Base-by-base conservation (phyloP, 1,284 basidiomycete genomes). In the Cutaneotrichosporon curvatum region DNA sequence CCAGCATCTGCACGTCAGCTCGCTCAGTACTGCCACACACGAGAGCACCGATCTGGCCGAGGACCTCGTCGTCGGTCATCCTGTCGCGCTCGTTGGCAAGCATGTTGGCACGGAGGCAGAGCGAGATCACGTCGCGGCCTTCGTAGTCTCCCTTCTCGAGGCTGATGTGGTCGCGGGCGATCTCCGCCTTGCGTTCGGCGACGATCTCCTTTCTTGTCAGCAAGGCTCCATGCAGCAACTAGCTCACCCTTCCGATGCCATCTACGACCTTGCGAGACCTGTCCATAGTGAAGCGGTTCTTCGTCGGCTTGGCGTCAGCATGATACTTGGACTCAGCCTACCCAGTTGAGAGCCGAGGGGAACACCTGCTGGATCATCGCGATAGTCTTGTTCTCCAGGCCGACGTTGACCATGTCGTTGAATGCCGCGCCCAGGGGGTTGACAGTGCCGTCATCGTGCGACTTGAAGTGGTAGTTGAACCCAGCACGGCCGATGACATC, bases 31-130 rank as follows among this genome's bases (percentile, higher is more conserved):
- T 21, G 3, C 11, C 8, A 55, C 66, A 47, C 36, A 88, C 76
- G 62, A 88, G 84, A 0, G 83, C 86, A 9, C 82, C 81, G 51
- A 88, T 84, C 65, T 87, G 85, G 50, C 79, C 83, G 19, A 83
- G 71, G 2, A 84, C 79, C 60, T 88, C 85, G 11, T 76, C 72
- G 35, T 80, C 77, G 4, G 78, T 77, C 74, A 88, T 77, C 20
- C 74, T 73, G 60, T 84, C 78, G 0, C 72, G 71, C 1, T 75
- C 67, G 5, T 70, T 65, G 7, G 81, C 60, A 2, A 78, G 74
- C 56, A 79, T 67, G 61, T 82, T 83, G 3, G 81, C 82, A 32
- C 76, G 77, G 10, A 53, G 44, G 48, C 82, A 73, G 16, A 81
- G 61, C 1, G 67, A 68, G 18, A 72, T 50, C 16, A 70, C 50